Conservation (phyloP, 306 rosid genomes). For the Inga oerstediana region DNA sequence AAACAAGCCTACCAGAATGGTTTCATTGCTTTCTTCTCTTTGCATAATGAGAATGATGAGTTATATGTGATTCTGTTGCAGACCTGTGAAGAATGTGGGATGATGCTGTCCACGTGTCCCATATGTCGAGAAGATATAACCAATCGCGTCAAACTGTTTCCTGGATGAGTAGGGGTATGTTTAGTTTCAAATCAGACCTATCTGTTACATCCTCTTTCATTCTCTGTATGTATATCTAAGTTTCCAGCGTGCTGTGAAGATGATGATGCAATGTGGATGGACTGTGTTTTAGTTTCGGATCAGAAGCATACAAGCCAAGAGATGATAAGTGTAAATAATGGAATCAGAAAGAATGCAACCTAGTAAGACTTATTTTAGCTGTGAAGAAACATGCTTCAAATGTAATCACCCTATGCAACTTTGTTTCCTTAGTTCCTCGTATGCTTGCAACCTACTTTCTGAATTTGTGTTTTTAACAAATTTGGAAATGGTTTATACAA, state of each 20-base stretch:
- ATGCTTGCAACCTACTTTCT: not conserved
- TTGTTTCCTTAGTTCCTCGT: not conserved
- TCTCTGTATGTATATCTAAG: not conserved
- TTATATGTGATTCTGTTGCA: not conserved
- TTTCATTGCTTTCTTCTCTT: not conserved
- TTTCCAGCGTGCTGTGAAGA: not conserved
- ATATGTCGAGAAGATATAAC: conserved; percentile 11
- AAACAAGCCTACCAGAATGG: not conserved
- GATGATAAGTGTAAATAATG: no score
- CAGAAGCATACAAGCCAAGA: not conserved
- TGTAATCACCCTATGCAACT: not conserved
- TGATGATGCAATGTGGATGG: not conserved
- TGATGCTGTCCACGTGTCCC: not conserved
- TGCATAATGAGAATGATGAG: not conserved
- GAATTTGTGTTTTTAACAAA: not conserved
- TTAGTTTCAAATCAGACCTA: not conserved
- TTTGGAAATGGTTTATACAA: not conserved
- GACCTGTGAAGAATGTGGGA: conserved; percentile 29
- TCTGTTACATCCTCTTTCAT: not conserved
- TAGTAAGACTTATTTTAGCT: not conserved
- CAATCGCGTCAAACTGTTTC: not conserved
- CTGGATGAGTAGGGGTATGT: not conserved
- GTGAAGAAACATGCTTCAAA: not conserved
- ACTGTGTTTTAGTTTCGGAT: not conserved
- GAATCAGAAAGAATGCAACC: not conserved